Percentiles rank a stretch among this genome's conserved stretches.
Evolutionary conservation across 345 rosid species (phyloP).

Genomic region (Corchorus capsularis): DNA sequence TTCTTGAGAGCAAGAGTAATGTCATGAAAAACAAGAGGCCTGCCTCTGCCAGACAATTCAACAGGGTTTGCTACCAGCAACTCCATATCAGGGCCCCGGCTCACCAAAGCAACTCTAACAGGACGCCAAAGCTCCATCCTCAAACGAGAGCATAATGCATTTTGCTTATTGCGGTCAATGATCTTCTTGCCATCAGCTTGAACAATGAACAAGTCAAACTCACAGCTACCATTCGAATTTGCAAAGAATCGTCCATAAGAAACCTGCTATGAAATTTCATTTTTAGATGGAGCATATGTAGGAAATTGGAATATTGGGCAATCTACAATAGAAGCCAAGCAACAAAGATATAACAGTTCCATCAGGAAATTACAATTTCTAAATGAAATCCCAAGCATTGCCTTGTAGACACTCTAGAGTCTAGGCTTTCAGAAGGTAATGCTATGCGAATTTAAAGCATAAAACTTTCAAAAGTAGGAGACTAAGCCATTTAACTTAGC

Average conservation of each 20-base stretch:
- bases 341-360: background rate
- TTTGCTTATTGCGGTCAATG: constrained; percentile 54
- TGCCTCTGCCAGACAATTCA: constrained; percentile 65
- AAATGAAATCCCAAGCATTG: background rate
- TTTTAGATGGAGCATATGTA: background rate
- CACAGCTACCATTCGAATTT: constrained; percentile 43
- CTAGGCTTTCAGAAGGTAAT: background rate
- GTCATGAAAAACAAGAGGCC: constrained; percentile 73
- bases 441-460: background rate
- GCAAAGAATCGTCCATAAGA: constrained; percentile 68
- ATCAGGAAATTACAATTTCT: background rate
- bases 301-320: background rate
- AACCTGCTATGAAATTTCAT: constrained; percentile 34
- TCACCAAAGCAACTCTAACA: constrained; percentile 57
- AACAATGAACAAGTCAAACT: constrained; percentile 63
- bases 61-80: constrained; percentile 80
- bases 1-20: constrained; percentile 60
- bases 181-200: constrained; percentile 68
- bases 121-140: constrained; percentile 65
- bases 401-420: background rate
- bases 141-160: constrained; percentile 59
- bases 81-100: constrained; percentile 68
- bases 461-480: background rate
- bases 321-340: background rate
- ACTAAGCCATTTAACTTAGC: background rate